Base-by-base conservation (phyloP, 169 alveolate genomes). In the Plasmodium berghei region DNA sequence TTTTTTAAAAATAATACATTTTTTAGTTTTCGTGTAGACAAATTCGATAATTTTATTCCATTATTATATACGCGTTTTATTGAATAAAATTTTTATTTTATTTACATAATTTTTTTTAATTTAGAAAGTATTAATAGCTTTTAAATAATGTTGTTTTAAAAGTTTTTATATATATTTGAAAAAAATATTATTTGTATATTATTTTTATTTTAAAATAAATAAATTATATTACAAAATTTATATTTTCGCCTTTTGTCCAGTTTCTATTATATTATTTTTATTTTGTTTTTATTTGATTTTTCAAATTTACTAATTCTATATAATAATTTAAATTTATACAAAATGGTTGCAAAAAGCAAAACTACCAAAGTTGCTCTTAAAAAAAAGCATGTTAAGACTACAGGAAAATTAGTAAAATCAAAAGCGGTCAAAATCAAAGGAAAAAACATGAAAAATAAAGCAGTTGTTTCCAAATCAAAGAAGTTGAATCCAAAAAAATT, bases 311-410 rank as follows among this genome's bases (percentile, higher is more conserved):
- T 9, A 71, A 71, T 28, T 12, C 42, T 34, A 3, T n/a, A 49
- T 14, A 72, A 54, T 72, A 72, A 5, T 45, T 62, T 26, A n/a
- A 55, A 59, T n/a, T 24, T 72, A 16, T 73, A 18, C 42, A 73
- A 73, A 73, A 73, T 73, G 88, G 88, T 73, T 73, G 88, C 88
- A 28, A 73, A 61, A 73, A 61, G 12, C 34, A 52, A 48, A 73
- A 73, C 48, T 28, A 73, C 56, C 18, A 73, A 73, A 45, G 22
- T 64, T 40, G 5, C 71, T 61, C 42, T 66, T 61, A 73, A 48
- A 73, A 73, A 73, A 55, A 24, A 45, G 10, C n/a, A 45, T 6
- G 62, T n/a, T 20, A 73, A 73, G 48, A 34, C 16, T 46, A 55
- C 72, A 28, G 71, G 73, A 64, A 73, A 73, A 73, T 48, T 66